phyloP scores from a whole-genome alignment of 2,329 filamentous ascomycete species.

The Fusarium scirpi region DNA sequence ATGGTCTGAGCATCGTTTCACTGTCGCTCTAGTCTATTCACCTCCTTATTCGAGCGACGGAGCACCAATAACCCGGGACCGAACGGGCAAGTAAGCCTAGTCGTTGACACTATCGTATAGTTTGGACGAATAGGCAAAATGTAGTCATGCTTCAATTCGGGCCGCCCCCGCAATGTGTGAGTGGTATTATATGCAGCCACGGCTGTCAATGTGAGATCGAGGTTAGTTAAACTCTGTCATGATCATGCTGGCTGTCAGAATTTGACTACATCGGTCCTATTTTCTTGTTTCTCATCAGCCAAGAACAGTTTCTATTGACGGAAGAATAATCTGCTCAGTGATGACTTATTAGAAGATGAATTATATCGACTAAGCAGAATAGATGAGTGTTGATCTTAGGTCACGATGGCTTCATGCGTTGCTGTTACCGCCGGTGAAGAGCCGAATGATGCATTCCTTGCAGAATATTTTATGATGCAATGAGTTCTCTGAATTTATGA shows the following conservation, averaged over 20 bases:
- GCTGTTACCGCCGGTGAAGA: background rate
- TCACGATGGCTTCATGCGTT: background rate
- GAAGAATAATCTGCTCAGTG: background rate
- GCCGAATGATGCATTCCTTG: background rate
- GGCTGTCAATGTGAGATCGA: background rate
- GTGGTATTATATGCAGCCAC: constrained; percentile 3
- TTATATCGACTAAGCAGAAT: background rate
- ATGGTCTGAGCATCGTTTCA: constrained; percentile 5
- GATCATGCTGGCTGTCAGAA: background rate
- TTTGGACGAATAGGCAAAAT: background rate
- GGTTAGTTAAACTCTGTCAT: background rate
- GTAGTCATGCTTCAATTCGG: constrained; percentile 7
- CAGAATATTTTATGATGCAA: background rate
- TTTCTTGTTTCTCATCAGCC: background rate
- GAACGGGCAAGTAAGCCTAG: background rate
- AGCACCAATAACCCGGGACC: background rate
- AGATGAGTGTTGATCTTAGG: background rate
- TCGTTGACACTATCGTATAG: background rate
- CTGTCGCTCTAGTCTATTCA: background rate
- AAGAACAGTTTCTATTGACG: background rate
- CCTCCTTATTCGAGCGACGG: constrained; percentile 19
- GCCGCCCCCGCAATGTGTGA: constrained; percentile 25
- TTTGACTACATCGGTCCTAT: constrained; percentile 14
- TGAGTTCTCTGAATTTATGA: background rate
- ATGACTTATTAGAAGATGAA: background rate